Evolutionary conservation across 805 yeast species (phyloP).

Genomic region (Metahyphopichia silvanorum): DNA sequence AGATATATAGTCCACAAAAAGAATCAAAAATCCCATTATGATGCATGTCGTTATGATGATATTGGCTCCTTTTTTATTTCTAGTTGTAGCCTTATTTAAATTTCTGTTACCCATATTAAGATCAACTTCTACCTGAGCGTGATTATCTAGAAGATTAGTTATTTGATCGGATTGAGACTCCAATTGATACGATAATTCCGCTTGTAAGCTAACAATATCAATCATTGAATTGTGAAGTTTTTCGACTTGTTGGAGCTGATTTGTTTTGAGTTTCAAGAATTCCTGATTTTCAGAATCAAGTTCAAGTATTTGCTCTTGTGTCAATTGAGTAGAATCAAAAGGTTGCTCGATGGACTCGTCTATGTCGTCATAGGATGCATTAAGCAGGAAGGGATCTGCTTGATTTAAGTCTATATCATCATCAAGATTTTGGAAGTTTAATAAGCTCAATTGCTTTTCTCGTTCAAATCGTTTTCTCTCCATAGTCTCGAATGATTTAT

Average conservation of each 20-base stretch:
- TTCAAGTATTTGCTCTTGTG: conserved; percentile 56
- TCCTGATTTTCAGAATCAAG: conserved; percentile 59
- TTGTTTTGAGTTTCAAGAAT: conserved; percentile 51
- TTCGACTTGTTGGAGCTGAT: conserved; percentile 58
- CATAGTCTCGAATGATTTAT: conserved; percentile 45
- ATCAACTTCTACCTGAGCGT: conserved; percentile 62
- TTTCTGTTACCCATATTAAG: conserved; percentile 69
- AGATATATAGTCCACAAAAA: conserved; percentile 34
- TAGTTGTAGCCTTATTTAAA: conserved; percentile 61
- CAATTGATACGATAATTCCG: conserved; percentile 71
- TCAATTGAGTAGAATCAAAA: conserved; percentile 17
- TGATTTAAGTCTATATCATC: conserved; percentile 23
- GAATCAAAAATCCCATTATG: conserved; percentile 29
- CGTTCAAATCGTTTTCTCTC: conserved; percentile 48
- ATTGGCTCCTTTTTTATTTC: conserved; percentile 50
- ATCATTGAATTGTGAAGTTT: conserved; percentile 58
- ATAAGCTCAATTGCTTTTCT: conserved; percentile 28
- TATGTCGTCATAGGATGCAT: conserved; percentile 6
- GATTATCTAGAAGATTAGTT: conserved; percentile 58
- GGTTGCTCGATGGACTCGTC: conserved; percentile 5
- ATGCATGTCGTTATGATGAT: conserved; percentile 32
- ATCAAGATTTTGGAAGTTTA: conserved; percentile 40
- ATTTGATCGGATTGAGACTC: conserved; percentile 71
- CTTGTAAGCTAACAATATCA: conserved; percentile 73
- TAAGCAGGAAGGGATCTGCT: background rate